Conservation (phyloP, 352 stramenopile species). For the Globisporangium nagaii region DNA sequence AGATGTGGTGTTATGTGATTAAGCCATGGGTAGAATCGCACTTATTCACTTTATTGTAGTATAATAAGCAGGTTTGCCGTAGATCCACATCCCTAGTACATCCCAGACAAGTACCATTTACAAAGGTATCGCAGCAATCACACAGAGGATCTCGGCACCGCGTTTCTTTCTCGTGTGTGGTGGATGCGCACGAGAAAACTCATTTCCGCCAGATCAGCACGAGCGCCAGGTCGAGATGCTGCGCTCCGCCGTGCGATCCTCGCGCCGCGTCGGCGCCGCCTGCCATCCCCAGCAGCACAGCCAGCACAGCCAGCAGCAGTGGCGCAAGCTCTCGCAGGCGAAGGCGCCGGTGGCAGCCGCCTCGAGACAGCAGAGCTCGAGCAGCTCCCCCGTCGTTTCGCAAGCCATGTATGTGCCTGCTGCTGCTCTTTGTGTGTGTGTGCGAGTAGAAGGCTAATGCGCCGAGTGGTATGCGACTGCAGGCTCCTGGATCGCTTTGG, state of each 20-base stretch:
- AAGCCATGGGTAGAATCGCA: too few relatives aligned
- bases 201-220: background rate
- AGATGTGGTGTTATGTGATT: too few relatives aligned
- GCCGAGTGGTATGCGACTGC: background rate
- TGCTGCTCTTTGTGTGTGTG: background rate
- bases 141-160: background rate
- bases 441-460: background rate
- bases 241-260: conserved; percentile 6
- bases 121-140: background rate
- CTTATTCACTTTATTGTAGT: too few relatives aligned
- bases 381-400: background rate
- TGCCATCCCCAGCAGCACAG: background rate
- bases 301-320: conserved; percentile 8
- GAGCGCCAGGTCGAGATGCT: conserved; percentile 5
- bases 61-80: conserved; percentile 3
- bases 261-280: background rate
- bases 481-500: conserved; percentile 23
- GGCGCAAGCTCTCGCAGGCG: conserved; percentile 6
- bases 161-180: conserved; percentile 1
- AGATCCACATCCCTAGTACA: too few relatives aligned
- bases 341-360: background rate
- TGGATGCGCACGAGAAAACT: conserved; percentile 1
- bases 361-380: background rate
- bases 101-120: too few relatives aligned
- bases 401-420: conserved; percentile 10